Evolutionary conservation across 257 asterid species (phyloP), one percentile per base, ranked within the genome.

Genomic region (Marsdenia floribunda): DNA sequence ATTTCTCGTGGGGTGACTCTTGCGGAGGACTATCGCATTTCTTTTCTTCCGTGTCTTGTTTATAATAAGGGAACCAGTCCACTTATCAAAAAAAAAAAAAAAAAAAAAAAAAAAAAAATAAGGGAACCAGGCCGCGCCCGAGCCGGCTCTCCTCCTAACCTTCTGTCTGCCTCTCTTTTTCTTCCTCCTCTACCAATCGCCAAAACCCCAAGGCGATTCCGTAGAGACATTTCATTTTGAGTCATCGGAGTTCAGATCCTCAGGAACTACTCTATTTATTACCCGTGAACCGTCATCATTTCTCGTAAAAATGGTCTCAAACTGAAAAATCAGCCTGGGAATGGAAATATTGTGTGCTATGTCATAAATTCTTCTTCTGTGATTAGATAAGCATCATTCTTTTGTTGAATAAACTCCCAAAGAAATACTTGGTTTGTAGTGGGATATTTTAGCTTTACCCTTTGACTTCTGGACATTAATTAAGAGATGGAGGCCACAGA

Each of bases 401-500:
- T 75, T 52, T 13, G 18, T n/a, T 65, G 66, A 75, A 37, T 3
- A 53, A 40, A 64, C 26, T 44, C 0, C 11, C 33, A 29, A 29
- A 29, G 69, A 40, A 22, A 60, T 37, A 5, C 0, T 50, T 15
- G 21, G 4, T 6, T 44, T 12, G 0, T 61, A 26, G 6, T 44
- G 26, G 22, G 42, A 58, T 0, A 47, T 15, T 33, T 35, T 21
- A 19, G 71, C 63, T 59, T 44, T 58, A 54, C 26, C 38, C 26
- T 16, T 78, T 57, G 54, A 68, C 71, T 44, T 33, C 21, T 38
- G 44, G 40, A 38, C 21, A 18, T 57, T 59, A 70, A 49, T 57
- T 67, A 70, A 49, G 50, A 52, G 60, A 82, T 82, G 86, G 86
- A 82, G 68, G 83, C 86, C 50, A 76, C 83, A 42, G 86, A 82